These are phyloP conservation scores for Primulina eburnea DNA, from an alignment of 257 asterid species.

Conservation along the genomic window DNA sequence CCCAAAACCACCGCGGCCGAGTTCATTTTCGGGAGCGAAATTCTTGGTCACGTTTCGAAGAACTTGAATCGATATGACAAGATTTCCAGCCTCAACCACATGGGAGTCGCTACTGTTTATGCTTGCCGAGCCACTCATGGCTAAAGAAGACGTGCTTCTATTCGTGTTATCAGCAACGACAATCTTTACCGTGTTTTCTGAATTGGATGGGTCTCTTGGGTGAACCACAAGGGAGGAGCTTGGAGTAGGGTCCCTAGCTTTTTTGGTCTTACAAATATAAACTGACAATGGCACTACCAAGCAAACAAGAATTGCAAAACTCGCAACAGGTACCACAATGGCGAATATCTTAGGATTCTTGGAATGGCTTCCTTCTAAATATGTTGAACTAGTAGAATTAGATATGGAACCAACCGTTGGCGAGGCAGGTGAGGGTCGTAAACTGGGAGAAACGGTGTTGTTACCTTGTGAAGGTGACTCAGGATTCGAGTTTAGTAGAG, in stretches of 20 bases:
- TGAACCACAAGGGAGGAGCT: conserved; percentile 69
- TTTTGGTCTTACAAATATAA: conserved; percentile 51
- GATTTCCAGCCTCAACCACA: conserved; percentile 65
- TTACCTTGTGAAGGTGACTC: conserved; percentile 29
- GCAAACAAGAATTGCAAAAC: conserved; percentile 44
- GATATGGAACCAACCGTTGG: conserved; percentile 25
- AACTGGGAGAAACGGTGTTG: conserved; percentile 30
- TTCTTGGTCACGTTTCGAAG: conserved; percentile 75
- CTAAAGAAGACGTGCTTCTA: conserved; percentile 41
- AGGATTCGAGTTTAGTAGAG: conserved; percentile 38
- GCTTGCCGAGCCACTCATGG: conserved; percentile 58
- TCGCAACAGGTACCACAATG: conserved; percentile 51
- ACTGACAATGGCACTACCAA: conserved; percentile 48
- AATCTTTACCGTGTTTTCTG: conserved; percentile 53
- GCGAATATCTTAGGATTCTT: conserved; percentile 37
- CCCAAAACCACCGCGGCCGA: conserved; percentile 94
- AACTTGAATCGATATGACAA: conserved; percentile 75
- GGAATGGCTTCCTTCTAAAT: conserved; percentile 28
- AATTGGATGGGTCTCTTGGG: conserved; percentile 64
- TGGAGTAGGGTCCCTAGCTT: conserved; percentile 29
- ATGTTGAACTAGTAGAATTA: conserved; percentile 16
- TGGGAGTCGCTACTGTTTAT: conserved; percentile 53
- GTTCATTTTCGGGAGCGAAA: conserved; percentile 75
- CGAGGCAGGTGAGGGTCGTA: conserved; percentile 27
- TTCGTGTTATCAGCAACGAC: conserved; percentile 47